Evolutionary conservation across 1,139 yeast species (phyloP), one percentile per base, ranked within the genome.

Genomic region (Arxiozyma slooffiae): DNA sequence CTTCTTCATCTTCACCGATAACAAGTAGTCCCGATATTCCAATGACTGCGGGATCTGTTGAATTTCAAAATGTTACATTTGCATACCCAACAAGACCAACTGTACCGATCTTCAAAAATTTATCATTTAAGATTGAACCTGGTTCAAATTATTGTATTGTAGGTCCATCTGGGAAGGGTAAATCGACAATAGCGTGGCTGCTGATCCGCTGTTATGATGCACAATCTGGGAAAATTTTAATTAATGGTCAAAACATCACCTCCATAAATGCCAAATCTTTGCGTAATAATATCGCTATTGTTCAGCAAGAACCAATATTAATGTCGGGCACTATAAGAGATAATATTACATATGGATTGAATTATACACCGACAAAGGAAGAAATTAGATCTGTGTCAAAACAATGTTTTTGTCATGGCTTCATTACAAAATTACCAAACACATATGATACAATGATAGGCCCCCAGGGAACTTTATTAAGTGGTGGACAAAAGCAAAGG

Each of bases 91-190:
- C 96, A 2, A 78, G 98, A 55, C 87, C 90, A 2, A 80, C 85
- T 44, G 77, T 81, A 49, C 69, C 71, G 26, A 82, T 92, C 18
- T 89, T 92, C 66, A 73, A 76, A 40, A 75, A 79, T 30, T 64
- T 90, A 49, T 75, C 80, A 50, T 78, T 90, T 60, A 76, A 74
- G 22, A 85, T 92, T 53, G 79, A 79, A 41, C 78, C 87, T 18
- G 97, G 97, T 2, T 85, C 92, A 50, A 88, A 88, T 60, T 88
- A 90, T 16, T 90, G 97, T 66, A 80, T 92, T 57, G 97, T 90
- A 16, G 98, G 97, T 0, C 97, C 97, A 4, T 85, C 96, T 3
- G 97, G 98, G 18, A 81, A 94, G 55, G 98, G 97, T 36, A 92
- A 92, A 67, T 87, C 96, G 1, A 90, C 97, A 0, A 82, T 92